Evolutionary conservation across 2,329 filamentous ascomycete genomes (phyloP).

Genomic region (Grosmannia serpens): DNA sequence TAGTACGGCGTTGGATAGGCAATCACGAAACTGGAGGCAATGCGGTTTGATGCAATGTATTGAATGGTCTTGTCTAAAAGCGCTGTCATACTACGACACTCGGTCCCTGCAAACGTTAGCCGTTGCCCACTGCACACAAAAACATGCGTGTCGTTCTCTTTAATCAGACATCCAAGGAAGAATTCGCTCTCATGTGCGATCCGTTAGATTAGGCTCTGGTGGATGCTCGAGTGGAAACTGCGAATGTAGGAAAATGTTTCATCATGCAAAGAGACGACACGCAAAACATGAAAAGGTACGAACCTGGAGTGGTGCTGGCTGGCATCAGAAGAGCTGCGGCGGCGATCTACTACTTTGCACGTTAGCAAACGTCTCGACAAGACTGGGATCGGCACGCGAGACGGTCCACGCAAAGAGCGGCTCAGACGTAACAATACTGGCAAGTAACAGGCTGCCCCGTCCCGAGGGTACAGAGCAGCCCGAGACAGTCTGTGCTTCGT

Average conservation of each 20-base stretch:
- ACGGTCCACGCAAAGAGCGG: background rate
- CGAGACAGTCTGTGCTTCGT: slow-evolving; percentile 62
- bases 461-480: slow-evolving; percentile 37
- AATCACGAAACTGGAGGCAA: no score
- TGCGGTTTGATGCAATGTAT: no score
- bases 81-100: no score
- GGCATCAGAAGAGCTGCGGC: background rate
- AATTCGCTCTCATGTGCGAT: slow-evolving; percentile 52
- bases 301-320: slow-evolving; percentile 15
- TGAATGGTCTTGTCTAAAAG: no score
- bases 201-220: slow-evolving; percentile 51
- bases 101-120: background rate
- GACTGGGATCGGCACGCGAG: background rate
- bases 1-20: no score
- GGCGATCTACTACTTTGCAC: background rate
- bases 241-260: slow-evolving; percentile 69
- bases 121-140: background rate
- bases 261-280: slow-evolving; percentile 40
- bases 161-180: slow-evolving; percentile 63
- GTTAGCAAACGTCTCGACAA: background rate
- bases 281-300: slow-evolving; percentile 13
- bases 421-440: slow-evolving; percentile 52
- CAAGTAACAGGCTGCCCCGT: slow-evolving; percentile 66
- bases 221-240: slow-evolving; percentile 72
- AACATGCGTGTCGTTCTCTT: background rate